Evolutionary conservation across 495 filamentous ascomycete species (phyloP).

Genomic region (Aspergillus baeticus): DNA sequence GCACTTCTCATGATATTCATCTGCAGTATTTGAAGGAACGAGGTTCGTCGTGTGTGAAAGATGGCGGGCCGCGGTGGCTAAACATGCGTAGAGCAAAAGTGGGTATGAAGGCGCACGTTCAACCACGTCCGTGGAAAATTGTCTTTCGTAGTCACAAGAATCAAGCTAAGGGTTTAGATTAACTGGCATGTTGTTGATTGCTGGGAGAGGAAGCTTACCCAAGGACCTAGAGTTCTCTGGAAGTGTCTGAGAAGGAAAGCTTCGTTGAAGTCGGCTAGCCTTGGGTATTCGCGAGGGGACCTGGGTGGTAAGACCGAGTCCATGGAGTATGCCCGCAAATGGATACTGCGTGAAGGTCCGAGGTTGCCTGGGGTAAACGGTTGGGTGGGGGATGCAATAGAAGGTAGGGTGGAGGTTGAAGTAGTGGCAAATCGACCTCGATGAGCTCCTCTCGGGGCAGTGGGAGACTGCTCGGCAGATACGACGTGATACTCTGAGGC

Average conservation of each 20-base stretch:
- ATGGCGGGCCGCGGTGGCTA: slow-evolving; percentile 43
- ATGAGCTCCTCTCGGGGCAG: slow-evolving; percentile 24
- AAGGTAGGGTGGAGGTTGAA: slow-evolving; percentile 29
- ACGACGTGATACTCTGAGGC: slow-evolving; percentile 42
- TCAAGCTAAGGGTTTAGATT: slow-evolving; percentile 28
- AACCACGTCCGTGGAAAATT: slow-evolving; percentile 36
- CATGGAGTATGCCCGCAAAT: slow-evolving; percentile 19
- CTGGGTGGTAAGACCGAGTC: slow-evolving; percentile 20
- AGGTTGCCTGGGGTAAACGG: slow-evolving; percentile 13
- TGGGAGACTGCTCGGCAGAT: slow-evolving; percentile 19
- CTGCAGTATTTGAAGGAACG: slow-evolving; percentile 32
- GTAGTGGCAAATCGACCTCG: slow-evolving; percentile 26
- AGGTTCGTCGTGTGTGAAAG: slow-evolving; percentile 36
- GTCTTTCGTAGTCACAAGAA: slow-evolving; percentile 36
- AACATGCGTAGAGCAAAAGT: slow-evolving; percentile 38
- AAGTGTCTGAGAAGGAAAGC: slow-evolving; percentile 44
- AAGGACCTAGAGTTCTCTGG: slow-evolving; percentile 35
- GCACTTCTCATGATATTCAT: slow-evolving; percentile 44
- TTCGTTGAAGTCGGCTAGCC: slow-evolving; percentile 36
- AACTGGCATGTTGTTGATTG: background rate
- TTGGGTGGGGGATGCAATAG: slow-evolving; percentile 15
- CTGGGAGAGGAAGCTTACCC: slow-evolving; percentile 24
- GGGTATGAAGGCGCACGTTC: slow-evolving; percentile 34
- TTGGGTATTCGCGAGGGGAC: slow-evolving; percentile 23
- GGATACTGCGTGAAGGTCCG: slow-evolving; percentile 13